Base-by-base conservation (phyloP, 768 basidiomycete species). In the Leccinellum luteum region DNA sequence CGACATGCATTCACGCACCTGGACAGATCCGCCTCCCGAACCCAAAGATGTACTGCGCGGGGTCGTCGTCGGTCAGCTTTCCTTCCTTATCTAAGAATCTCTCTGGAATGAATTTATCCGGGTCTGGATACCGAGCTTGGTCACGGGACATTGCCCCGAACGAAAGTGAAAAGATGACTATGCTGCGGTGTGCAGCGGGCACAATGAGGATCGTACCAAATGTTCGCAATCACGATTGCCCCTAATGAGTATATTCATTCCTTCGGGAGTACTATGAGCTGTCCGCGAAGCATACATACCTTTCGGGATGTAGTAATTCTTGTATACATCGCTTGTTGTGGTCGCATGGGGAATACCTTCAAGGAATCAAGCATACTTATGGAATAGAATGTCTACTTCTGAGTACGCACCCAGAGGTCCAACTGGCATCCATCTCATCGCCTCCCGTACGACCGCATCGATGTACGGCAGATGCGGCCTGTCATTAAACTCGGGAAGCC, bases 141-240 rank as follows among this genome's bases (percentile, higher is more conserved):
- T 66, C 60, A 25, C 52, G 53, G 3, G 55, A 27, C 32, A 64
- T 62, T n/a, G 14, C 55, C 64, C 60, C 61, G 19, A 25, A 8
- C 6, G 12, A 19, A 13, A 43, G 19, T 43, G 49, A 32, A 28
- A 34, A 10, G 12, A n/a, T 13, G 3, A 13, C 3, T 1, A n/a
- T 13, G 8, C 10, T 10, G 15, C 10, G 6, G 28, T 19, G 12
- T 21, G 23, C 6, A 12, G 8, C 3, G 6, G n/a, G 25, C 9
- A 17, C 3, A 32, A 19, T n/a, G n/a, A 13, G 6, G 17, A 19
- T 8, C 49, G 10, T 50, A 62, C 63, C 63, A 60, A 25, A 25
- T 27, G 19, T 64, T 64, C 2, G 10, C n/a, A 6, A 57, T 34
- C 10, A 60, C 35, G 9, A 28, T 49, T 5, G 61, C 51, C 6